These are phyloP conservation scores for Cladophialophora immunda DNA, from an alignment of 2,329 filamentous ascomycete genomes.

Conservation along the genomic window DNA sequence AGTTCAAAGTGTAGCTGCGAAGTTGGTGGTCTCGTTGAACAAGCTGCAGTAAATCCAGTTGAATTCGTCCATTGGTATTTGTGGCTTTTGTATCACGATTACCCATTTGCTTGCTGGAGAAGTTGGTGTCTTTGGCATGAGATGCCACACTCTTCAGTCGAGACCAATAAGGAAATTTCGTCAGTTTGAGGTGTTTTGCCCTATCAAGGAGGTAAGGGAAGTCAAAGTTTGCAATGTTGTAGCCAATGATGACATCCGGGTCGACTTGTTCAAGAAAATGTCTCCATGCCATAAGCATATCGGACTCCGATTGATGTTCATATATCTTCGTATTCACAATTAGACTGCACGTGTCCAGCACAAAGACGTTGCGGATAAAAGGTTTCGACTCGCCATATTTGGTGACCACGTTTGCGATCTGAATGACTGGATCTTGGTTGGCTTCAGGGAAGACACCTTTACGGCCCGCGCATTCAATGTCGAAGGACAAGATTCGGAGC, in stretches of 20 bases:
- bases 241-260: constrained; percentile 96
- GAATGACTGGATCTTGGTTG: constrained; percentile 90
- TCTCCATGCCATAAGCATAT: constrained; percentile 93
- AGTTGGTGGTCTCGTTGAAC: constrained; percentile 95
- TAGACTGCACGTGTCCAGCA: constrained; percentile 86
- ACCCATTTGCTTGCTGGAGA: constrained; percentile 98
- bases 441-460: constrained; percentile 98
- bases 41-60: constrained; percentile 92
- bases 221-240: constrained; percentile 99
- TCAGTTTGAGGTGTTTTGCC: constrained; percentile 82
- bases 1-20: constrained; percentile 96
- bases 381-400: constrained; percentile 94
- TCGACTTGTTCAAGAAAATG: constrained; percentile 90
- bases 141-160: constrained; percentile 77
- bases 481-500: constrained; percentile 89
- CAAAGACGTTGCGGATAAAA: constrained; percentile 96
- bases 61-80: constrained; percentile 91
- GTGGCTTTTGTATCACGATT: constrained; percentile 93
- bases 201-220: constrained; percentile 94
- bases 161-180: constrained; percentile 85
- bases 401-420: constrained; percentile 96
- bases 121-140: constrained; percentile 78
- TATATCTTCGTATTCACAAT: constrained; percentile 96
- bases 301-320: constrained; percentile 79
- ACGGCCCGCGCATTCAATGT: constrained; percentile 97